Conservation (phyloP, 306 rosid genomes). For the Pterocarpus macrocarpus region DNA sequence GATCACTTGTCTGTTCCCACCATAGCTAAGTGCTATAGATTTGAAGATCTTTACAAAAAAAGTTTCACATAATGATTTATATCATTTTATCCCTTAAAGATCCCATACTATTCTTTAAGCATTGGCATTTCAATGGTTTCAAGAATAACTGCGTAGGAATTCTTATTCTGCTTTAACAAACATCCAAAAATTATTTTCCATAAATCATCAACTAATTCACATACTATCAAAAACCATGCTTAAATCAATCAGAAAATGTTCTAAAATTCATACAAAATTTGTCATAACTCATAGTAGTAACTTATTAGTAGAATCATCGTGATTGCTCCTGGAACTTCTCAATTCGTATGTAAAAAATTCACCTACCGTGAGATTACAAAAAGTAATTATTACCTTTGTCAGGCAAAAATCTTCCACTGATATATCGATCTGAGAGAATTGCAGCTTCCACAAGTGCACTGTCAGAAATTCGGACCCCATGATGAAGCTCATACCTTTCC, state of each 20-base stretch:
- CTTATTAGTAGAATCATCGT: constrained; percentile 1
- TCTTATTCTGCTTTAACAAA: not conserved
- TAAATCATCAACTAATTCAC: not conserved
- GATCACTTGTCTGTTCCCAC: constrained; percentile 13
- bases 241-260: constrained; percentile 16
- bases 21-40: constrained; percentile 30
- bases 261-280: not conserved
- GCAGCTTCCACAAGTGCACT: constrained; percentile 98
- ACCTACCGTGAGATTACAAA: not conserved
- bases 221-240: constrained; percentile 4
- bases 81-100: not conserved
- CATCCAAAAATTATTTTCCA: not conserved
- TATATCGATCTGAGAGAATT: constrained; percentile 92
- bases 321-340: not conserved
- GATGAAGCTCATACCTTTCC: constrained; percentile 96
- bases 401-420: constrained; percentile 95
- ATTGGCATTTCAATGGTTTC: constrained; percentile 2
- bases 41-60: constrained; percentile 7
- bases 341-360: constrained; percentile 4
- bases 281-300: not conserved
- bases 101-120: not conserved
- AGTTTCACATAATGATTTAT: constrained; percentile 4
- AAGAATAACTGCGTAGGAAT: not conserved
- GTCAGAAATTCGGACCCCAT: constrained; percentile 98
- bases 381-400: constrained; percentile 78